These are phyloP conservation scores for Quercus robur DNA, from an alignment of 306 rosid genomes.

Conservation along the genomic window DNA sequence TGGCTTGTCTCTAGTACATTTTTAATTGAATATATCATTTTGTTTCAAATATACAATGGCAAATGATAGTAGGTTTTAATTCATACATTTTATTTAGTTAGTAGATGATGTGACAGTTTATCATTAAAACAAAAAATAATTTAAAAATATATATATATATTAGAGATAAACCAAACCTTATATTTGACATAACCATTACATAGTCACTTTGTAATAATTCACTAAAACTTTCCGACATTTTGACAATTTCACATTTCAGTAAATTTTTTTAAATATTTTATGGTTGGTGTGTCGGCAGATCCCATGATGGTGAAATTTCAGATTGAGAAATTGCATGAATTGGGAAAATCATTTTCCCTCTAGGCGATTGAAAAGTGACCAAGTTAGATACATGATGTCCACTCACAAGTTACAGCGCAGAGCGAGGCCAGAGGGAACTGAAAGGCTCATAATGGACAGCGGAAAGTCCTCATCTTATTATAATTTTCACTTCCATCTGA, in stretches of 20 bases:
- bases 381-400: background rate
- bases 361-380: background rate
- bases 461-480: background rate
- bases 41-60: too few species aligned
- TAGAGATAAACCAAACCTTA: too few species aligned
- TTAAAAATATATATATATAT: too few species aligned
- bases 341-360: background rate
- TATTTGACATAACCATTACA: too few species aligned
- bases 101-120: rapidly evolving
- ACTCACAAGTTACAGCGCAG: background rate
- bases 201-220: too few species aligned
- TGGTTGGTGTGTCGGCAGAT: background rate
- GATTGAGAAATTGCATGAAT: background rate
- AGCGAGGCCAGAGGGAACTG: too few species aligned
- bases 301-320: background rate
- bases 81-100: too few species aligned
- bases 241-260: background rate
- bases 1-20: too few species aligned
- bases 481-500: background rate
- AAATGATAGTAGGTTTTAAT: rapidly evolving
- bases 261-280: background rate
- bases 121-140: too few species aligned
- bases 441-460: background rate
- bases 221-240: too few species aligned
- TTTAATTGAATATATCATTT: rapidly evolving